These are phyloP conservation scores for Sphaerulina vaccinii DNA, from an alignment of 2,329 filamentous ascomycete species.

Conservation along the genomic window DNA sequence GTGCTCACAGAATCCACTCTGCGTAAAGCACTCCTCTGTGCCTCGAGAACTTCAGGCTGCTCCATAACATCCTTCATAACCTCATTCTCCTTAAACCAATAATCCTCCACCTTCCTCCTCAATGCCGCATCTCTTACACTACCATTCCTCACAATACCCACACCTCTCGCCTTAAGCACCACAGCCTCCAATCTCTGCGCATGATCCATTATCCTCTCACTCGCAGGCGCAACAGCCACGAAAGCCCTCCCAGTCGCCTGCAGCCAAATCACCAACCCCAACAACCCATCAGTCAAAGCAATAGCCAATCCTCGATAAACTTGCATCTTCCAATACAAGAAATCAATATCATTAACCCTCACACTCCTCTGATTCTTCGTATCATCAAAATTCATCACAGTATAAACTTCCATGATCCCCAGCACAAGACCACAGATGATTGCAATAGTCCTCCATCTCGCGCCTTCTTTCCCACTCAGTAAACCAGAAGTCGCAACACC, in stretches of 20 bases:
- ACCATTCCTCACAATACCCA: slow-evolving; percentile 78
- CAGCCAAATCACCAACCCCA: slow-evolving; percentile 70
- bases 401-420: slow-evolving; percentile 64
- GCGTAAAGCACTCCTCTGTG: slow-evolving; percentile 65
- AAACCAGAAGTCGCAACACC: slow-evolving; percentile 70
- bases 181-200: slow-evolving; percentile 58
- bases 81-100: slow-evolving; percentile 77
- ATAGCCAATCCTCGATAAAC: slow-evolving; percentile 64
- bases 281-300: slow-evolving; percentile 60
- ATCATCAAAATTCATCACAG: slow-evolving; percentile 64
- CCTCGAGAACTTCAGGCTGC: slow-evolving; percentile 70
- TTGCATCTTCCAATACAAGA: slow-evolving; percentile 69
- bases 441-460: slow-evolving; percentile 69
- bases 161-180: slow-evolving; percentile 67
- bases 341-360: slow-evolving; percentile 61
- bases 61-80: slow-evolving; percentile 75
- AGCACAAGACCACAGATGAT: slow-evolving; percentile 61
- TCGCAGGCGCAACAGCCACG: slow-evolving; percentile 58
- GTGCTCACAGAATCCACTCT: slow-evolving; percentile 64
- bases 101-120: slow-evolving; percentile 63
- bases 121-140: slow-evolving; percentile 70
- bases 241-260: slow-evolving; percentile 79
- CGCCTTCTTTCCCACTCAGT: slow-evolving; percentile 62
- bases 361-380: slow-evolving; percentile 62
- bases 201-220: slow-evolving; percentile 64